Evolutionary conservation across 2,329 filamentous ascomycete genomes (phyloP), one percentile per base, ranked within the genome.

Genomic region (Cytospora leucostoma): DNA sequence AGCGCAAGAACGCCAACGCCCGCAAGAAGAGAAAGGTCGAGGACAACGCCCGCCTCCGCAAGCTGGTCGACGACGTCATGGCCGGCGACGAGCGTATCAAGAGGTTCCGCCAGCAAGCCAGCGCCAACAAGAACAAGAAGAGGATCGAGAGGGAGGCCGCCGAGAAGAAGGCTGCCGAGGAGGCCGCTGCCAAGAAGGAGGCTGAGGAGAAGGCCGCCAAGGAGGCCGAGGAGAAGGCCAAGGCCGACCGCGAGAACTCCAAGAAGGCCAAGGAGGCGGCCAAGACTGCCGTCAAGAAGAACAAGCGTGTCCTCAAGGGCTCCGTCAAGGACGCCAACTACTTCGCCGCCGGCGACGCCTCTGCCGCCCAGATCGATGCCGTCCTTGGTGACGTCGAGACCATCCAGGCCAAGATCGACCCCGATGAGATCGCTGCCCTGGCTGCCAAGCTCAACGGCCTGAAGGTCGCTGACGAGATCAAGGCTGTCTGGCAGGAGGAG

Each of bases 21-120:
- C 92, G 95, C 77, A 96, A 95, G 81, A 99, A 99, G 93, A 96
- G 93, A 86, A 99, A 99, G 93, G 92, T 89, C 33, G 95, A 99
- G 83, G 96, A 99, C 80, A 96, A 90, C 71, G 84, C 91, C 58
- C 93, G 96, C 72, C 86, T 99, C 66, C 88, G 95, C 74, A 90
- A 93, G 78, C 78, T 97, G 62, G 88, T 99, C 33, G 95, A 99
- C 74, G 92, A 97, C 68, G 88, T 86, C 69, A 87, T 94, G 19
- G 88, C 89, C 37, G 84, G 85, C 51, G 95, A 99, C 73, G 93
- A 96, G 83, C 92, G 95, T 69, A 97, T 98, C 83, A 97, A 97
- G 89, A 89, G 88, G 71, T 99, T 99, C 91, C 87, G 91, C 71
- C 89, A 98, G 80, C 88, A 92, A 73, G 93, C 93, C 75, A 93